Evolutionary conservation across 179 eudicot species (phyloP).

Genomic region (Corrigiola litoralis): DNA sequence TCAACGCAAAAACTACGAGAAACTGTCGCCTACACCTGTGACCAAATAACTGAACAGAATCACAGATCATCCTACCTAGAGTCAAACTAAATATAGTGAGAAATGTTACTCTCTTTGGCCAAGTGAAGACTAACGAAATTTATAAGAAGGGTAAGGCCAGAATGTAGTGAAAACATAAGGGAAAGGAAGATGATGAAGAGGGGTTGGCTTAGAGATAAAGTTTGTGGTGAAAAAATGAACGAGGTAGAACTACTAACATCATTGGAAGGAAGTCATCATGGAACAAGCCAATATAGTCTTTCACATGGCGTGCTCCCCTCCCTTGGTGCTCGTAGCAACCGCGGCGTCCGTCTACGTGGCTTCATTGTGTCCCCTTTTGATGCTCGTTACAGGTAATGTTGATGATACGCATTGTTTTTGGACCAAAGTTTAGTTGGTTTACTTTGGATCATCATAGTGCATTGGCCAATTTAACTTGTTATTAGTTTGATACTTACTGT

Average conservation of each 20-base stretch:
- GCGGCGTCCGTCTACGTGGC: constrained; percentile 4
- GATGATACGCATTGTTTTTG: no score
- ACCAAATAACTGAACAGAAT: no score
- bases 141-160: no score
- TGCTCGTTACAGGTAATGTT: constrained; percentile 49
- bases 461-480: no score
- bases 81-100: no score
- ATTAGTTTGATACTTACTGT: no score
- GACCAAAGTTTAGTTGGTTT: not conserved
- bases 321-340: constrained; percentile 24
- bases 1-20: no score
- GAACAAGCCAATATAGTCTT: constrained; percentile 13
- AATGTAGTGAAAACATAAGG: not conserved
- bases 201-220: not conserved
- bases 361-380: constrained; percentile 37
- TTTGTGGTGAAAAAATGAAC: constrained; percentile 3
- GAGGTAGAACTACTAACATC: constrained; percentile 4
- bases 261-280: constrained; percentile 9
- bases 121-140: no score
- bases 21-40: no score
- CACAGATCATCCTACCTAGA: no score
- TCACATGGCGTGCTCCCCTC: constrained; percentile 18
- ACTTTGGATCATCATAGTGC: not conserved
- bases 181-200: not conserved
- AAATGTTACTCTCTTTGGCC: no score